Evolutionary conservation across 1,284 basidiomycete species (phyloP), one percentile per base, ranked within the genome.

Genomic region (Amylostereum chailletii): DNA sequence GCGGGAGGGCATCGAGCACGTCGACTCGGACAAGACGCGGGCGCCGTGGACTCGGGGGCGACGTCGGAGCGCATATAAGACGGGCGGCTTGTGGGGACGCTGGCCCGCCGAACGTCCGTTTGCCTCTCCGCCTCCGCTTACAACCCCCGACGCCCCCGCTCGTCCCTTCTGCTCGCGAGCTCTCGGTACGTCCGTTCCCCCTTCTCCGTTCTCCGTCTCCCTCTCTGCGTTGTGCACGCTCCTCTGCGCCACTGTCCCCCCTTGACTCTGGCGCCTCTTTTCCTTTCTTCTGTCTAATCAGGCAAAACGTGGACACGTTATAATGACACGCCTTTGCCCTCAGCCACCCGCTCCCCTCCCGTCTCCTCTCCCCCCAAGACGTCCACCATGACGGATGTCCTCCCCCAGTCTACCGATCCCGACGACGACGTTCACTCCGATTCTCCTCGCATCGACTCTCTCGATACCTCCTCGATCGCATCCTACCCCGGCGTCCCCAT

Each of bases 401-500:
- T 66, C 65, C 60, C 57, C 61, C 55, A 60, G 59, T 65, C 66
- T 58, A 57, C 61, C 55, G 60, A 61, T 56, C 62, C 64, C 54
- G 69, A 72, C 58, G 71, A 73, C 53, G 62, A 69, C 38, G 64
- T 61, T 43, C 59, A 62, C 54, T 58, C 61, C 41, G 62, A 65
- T 40, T 53, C 61, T 29, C 52, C 50, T n/a, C 27, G 70, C 54
- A 59, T 68, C 47, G 70, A 72, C 62, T 54, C 65, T 32, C 63
- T 72, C 49, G 72, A 75, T 26, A 68, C 75, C 45, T 75, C 76
- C 51, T 68, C 78, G 19, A 19, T 19, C 50, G 68, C 74, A 60
- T 63, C 72, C 47, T 79, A 77, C 63, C 71, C 74, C 36, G 66
- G 65, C 57, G 68, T 77, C 66, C 75, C 76, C 41, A 76, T 83